Evolutionary conservation across 371 early-diverging fungal species (phyloP).

Genomic region (Syncephalastrum sp.): DNA sequence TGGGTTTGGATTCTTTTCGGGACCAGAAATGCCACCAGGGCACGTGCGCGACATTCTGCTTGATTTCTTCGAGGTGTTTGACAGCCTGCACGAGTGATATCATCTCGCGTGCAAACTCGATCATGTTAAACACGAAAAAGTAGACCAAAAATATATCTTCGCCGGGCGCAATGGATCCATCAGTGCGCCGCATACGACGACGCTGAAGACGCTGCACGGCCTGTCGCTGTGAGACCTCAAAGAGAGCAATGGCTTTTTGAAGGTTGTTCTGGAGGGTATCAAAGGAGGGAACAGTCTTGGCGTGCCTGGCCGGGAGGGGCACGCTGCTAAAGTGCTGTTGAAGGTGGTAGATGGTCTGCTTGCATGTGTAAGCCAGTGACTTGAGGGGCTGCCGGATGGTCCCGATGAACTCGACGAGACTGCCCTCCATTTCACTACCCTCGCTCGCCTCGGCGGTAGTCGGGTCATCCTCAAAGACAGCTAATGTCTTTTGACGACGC

Average conservation of each 20-base stretch:
- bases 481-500: slow-evolving; percentile 29
- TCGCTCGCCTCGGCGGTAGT: background rate
- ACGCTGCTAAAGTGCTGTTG: slow-evolving; percentile 31
- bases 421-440: slow-evolving; percentile 5
- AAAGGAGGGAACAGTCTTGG: slow-evolving; percentile 21
- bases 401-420: slow-evolving; percentile 53
- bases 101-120: slow-evolving; percentile 71
- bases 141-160: slow-evolving; percentile 75
- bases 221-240: slow-evolving; percentile 40
- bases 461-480: slow-evolving; percentile 11
- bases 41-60: slow-evolving; percentile 1
- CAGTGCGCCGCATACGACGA: slow-evolving; percentile 5
- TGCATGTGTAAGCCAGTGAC: slow-evolving; percentile 64
- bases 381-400: slow-evolving; percentile 61
- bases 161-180: slow-evolving; percentile 21
- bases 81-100: slow-evolving; percentile 54
- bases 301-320: background rate
- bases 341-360: slow-evolving; percentile 55
- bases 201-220: slow-evolving; percentile 32
- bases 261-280: slow-evolving; percentile 29
- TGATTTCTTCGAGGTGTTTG: slow-evolving; percentile 24
- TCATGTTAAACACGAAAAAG: slow-evolving; percentile 76
- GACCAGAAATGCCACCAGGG: slow-evolving; percentile 10
- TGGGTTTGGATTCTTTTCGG: slow-evolving; percentile 1
- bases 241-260: slow-evolving; percentile 42